Evolutionary conservation across 2,329 filamentous ascomycete genomes (phyloP).

Genomic region (Trichoderma sp.): DNA sequence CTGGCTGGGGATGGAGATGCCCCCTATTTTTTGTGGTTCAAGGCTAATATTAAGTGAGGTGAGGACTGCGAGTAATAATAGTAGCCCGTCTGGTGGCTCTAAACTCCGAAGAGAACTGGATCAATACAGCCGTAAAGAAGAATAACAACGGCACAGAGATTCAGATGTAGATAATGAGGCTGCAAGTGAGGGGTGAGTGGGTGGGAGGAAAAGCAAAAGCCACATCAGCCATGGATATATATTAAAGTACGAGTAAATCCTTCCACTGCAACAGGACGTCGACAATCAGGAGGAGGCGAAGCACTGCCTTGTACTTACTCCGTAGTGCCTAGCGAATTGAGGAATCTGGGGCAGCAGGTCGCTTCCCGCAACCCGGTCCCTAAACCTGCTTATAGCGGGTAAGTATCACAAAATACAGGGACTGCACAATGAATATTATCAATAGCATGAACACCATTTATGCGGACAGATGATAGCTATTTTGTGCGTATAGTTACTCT

Average conservation of each 20-base stretch:
- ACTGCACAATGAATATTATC: background rate
- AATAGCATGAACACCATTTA: background rate
- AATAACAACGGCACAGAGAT: background rate
- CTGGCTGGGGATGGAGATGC: background rate
- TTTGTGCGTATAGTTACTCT: background rate
- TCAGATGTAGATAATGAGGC: background rate
- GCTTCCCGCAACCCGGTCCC: background rate
- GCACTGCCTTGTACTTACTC: background rate
- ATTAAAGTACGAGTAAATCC: background rate
- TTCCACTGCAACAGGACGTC: background rate
- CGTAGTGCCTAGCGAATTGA: background rate
- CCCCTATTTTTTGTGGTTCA: background rate
- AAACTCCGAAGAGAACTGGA: background rate
- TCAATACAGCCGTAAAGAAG: background rate
- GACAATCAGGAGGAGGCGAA: conserved; percentile 19
- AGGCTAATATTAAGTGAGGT: background rate
- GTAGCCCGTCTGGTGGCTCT: background rate
- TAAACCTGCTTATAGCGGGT: background rate
- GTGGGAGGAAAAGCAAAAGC: background rate
- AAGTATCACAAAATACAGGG: background rate
- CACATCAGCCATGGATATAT: background rate
- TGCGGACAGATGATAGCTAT: background rate
- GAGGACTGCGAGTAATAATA: background rate
- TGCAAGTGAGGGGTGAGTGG: background rate
- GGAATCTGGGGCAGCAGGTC: background rate